Evolutionary conservation across 495 filamentous ascomycete species (phyloP).

Genomic region (Alectoria sarmentosa): DNA sequence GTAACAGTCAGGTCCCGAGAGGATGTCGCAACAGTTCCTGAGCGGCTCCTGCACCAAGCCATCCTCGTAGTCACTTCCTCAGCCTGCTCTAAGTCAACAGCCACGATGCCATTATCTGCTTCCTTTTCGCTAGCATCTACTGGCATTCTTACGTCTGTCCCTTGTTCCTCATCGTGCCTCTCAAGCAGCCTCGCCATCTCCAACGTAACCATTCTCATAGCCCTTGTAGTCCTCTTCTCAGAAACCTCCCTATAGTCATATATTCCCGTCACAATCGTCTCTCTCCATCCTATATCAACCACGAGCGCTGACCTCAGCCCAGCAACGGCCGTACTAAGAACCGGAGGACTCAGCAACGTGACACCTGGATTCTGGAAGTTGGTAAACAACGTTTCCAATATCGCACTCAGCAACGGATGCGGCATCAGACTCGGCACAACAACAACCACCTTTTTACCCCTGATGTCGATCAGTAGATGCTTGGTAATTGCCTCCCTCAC

Average conservation of each 20-base stretch:
- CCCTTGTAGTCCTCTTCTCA: slow-evolving; percentile 60
- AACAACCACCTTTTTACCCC: slow-evolving; percentile 62
- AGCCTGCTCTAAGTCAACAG: slow-evolving; percentile 60
- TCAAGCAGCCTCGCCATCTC: slow-evolving; percentile 61
- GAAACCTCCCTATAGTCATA: slow-evolving; percentile 83
- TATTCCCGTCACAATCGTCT: slow-evolving; percentile 71
- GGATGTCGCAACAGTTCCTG: slow-evolving; percentile 9
- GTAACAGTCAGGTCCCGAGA: slow-evolving; percentile 10
- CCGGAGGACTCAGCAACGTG: slow-evolving; percentile 66
- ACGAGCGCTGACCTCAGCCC: slow-evolving; percentile 76
- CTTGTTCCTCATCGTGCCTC: slow-evolving; percentile 20
- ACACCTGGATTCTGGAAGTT: slow-evolving; percentile 76
- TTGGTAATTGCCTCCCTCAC: slow-evolving; percentile 81
- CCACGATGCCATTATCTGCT: slow-evolving; percentile 19
- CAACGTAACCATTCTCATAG: slow-evolving; percentile 59
- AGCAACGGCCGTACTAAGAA: slow-evolving; percentile 65
- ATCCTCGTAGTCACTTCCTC: slow-evolving; percentile 69
- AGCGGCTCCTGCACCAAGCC: slow-evolving; percentile 55
- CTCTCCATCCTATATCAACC: slow-evolving; percentile 86
- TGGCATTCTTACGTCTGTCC: slow-evolving; percentile 11
- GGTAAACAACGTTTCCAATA: slow-evolving; percentile 68
- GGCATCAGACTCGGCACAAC: slow-evolving; percentile 72
- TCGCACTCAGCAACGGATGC: slow-evolving; percentile 64
- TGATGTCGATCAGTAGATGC: slow-evolving; percentile 66
- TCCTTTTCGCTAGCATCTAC: slow-evolving; percentile 4